Percentiles rank a stretch among this genome's conserved stretches.
Evolutionary conservation across 495 filamentous ascomycete genomes (phyloP).

Genomic region (Paragyromitra xinjiangensis): DNA sequence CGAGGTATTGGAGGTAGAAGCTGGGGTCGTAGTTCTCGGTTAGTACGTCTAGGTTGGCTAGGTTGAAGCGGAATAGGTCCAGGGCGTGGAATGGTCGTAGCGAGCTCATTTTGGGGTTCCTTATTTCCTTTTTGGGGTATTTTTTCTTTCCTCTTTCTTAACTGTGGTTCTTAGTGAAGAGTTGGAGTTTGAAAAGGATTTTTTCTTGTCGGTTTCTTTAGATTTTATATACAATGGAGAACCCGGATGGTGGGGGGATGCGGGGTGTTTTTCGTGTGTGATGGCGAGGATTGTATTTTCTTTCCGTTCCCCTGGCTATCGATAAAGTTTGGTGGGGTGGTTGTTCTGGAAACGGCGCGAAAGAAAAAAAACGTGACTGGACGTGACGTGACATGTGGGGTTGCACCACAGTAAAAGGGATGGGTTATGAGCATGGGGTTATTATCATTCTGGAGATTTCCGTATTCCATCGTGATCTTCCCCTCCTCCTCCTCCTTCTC

Average conservation of each 20-base stretch:
- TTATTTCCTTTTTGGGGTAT: background rate
- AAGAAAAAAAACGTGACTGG: slow-evolving; percentile 32
- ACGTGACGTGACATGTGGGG: slow-evolving; percentile 51
- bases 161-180: background rate
- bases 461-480: background rate
- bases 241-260: background rate
- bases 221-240: slow-evolving; percentile 15
- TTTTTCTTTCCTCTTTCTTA: slow-evolving; percentile 24
- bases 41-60: slow-evolving; percentile 85
- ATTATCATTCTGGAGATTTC: background rate
- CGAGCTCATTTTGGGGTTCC: slow-evolving; percentile 67
- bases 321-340: slow-evolving; percentile 39
- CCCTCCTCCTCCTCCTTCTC: background rate
- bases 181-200: background rate
- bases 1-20: slow-evolving; percentile 95
- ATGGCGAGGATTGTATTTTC: slow-evolving; percentile 2
- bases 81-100: slow-evolving; percentile 74
- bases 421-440: background rate
- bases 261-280: background rate
- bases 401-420: slow-evolving; percentile 25
- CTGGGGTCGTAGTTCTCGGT: slow-evolving; percentile 95
- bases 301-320: slow-evolving; percentile 15
- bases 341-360: slow-evolving; percentile 1
- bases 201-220: background rate
- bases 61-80: slow-evolving; percentile 85